Evolutionary conservation across 163 green algal species (phyloP).

Genomic region (Scenedesmus sp.): DNA sequence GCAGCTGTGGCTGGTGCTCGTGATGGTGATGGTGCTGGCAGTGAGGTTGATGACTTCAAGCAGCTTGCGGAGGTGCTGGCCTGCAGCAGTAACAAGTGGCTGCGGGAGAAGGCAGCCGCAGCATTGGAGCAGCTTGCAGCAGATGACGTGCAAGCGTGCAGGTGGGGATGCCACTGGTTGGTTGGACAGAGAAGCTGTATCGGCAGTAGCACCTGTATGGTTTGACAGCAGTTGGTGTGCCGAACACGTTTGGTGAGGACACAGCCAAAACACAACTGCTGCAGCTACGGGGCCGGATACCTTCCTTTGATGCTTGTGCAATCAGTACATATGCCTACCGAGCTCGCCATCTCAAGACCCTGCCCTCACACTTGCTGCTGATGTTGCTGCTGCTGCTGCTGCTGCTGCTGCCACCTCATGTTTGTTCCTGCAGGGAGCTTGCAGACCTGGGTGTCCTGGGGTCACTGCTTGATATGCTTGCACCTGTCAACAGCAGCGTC

Average conservation of each 20-base stretch:
- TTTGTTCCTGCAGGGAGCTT: slow-evolving; percentile 55
- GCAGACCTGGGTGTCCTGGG: slow-evolving; percentile 58
- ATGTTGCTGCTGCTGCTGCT: neutral
- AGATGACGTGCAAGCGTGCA: slow-evolving; percentile 50
- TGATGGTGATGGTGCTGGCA: neutral
- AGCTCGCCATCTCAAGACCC: no score
- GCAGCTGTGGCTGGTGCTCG: neutral
- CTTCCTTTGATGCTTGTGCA: no score
- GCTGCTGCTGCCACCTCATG: neutral
- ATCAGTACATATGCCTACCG: no score
- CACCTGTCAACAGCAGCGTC: slow-evolving; percentile 18
- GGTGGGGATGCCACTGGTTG: neutral
- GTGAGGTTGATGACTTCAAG: slow-evolving; percentile 45
- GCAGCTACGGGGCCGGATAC: no score
- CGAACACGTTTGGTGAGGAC: no score
- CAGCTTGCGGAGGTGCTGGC: slow-evolving; percentile 51
- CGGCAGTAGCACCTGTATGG: no score
- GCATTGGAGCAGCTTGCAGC: slow-evolving; percentile 51
- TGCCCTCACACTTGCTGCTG: no score
- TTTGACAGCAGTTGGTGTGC: no score
- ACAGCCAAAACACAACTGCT: no score
- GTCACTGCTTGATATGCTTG: slow-evolving; percentile 63
- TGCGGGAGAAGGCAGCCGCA: slow-evolving; percentile 52
- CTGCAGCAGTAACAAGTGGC: neutral
- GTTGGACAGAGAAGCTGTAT: no score